phyloP scores from a whole-genome alignment of 495 filamentous ascomycete genomes.

The Xylaria nigripes region DNA sequence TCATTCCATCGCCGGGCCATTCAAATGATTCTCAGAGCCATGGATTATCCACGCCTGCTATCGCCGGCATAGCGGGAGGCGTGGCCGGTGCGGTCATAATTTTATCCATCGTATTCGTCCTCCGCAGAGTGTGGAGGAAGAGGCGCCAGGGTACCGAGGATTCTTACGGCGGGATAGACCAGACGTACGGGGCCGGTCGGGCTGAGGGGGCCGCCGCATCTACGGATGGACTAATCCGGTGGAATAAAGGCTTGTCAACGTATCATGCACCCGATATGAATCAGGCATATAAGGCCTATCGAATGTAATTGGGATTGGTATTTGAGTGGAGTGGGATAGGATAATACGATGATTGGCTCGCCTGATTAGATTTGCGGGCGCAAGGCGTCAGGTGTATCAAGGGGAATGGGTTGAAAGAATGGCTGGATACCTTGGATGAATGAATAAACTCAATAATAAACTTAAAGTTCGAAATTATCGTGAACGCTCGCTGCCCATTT shows the following conservation, averaged over 20 bases:
- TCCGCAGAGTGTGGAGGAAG: conserved; percentile 23
- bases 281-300: conserved; percentile 19
- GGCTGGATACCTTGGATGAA: too few species aligned
- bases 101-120: conserved; percentile 11
- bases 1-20: conserved; percentile 14
- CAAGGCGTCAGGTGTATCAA: too few species aligned
- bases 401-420: too few species aligned
- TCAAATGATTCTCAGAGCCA: conserved; percentile 5
- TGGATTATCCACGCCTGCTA: conserved; percentile 16
- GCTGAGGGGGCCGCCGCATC: conserved; percentile 15
- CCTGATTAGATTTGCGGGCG: too few species aligned
- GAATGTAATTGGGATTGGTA: conserved; percentile 20
- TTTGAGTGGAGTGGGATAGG: too few species aligned
- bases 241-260: conserved; percentile 23
- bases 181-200: conserved; percentile 20
- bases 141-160: conserved; percentile 21
- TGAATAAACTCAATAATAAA: too few species aligned
- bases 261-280: conserved; percentile 18
- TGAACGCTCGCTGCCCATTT: too few species aligned
- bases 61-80: conserved; percentile 26
- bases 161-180: conserved; percentile 14
- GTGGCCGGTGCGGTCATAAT: conserved; percentile 16
- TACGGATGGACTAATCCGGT: conserved; percentile 21
- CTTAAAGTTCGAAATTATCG: too few species aligned
- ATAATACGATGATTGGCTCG: too few species aligned